Conservation (phyloP, 192 early-diverging fungal genomes). For the Coemansia sp. region DNA sequence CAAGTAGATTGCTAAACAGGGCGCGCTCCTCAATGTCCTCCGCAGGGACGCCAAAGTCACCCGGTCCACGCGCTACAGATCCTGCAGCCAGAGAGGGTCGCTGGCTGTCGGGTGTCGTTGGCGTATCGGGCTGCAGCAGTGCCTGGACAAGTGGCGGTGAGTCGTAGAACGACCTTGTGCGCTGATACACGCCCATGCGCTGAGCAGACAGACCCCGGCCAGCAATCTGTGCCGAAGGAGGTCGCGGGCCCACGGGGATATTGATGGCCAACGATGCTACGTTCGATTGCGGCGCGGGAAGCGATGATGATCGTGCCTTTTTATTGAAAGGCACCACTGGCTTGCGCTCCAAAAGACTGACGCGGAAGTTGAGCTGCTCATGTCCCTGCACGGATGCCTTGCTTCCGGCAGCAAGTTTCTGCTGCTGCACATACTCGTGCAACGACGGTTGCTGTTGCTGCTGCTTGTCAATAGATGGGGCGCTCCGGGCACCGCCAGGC, state of each 20-base stretch:
- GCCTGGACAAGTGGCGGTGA: slow-evolving; percentile 36
- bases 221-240: not conserved
- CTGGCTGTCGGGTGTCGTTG: slow-evolving; percentile 1
- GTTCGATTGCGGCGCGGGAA: too few relatives aligned
- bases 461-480: not conserved
- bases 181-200: too few relatives aligned
- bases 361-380: slow-evolving; percentile 49
- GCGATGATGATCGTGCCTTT: slow-evolving; percentile 25
- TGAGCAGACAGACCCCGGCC: too few relatives aligned
- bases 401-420: slow-evolving; percentile 6
- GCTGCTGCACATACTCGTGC: slow-evolving; percentile 43
- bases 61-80: not conserved
- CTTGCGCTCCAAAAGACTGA: slow-evolving; percentile 37
- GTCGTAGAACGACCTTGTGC: slow-evolving; percentile 28
- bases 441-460: slow-evolving; percentile 12
- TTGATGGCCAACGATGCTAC: too few relatives aligned
- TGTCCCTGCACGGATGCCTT: slow-evolving; percentile 12
- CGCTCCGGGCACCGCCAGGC: not conserved
- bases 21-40: slow-evolving; percentile 29
- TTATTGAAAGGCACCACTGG: slow-evolving; percentile 3
- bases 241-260: too few relatives aligned
- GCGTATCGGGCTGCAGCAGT: slow-evolving; percentile 13
- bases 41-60: slow-evolving; percentile 10
- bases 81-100: slow-evolving; percentile 5
- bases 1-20: slow-evolving; percentile 37